These are phyloP conservation scores for Rickenella mellea DNA, from an alignment of 768 basidiomycete species.

Conservation along the genomic window DNA sequence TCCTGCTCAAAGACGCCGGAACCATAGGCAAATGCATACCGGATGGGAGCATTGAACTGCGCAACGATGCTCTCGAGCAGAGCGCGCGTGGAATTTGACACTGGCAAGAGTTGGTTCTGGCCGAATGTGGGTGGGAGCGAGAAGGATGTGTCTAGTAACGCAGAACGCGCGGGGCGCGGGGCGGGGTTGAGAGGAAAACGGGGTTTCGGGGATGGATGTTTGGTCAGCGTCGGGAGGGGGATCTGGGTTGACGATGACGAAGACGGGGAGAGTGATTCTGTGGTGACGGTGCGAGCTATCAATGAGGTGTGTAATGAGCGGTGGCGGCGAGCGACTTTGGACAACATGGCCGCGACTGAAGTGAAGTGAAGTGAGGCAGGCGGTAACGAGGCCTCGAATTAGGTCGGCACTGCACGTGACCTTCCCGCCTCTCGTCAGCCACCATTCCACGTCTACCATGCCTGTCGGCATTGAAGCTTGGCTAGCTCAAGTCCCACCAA, in stretches of 20 bases:
- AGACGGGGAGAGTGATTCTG: too few relatives aligned
- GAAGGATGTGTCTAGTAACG: slow-evolving; percentile 31
- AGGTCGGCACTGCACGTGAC: neutral
- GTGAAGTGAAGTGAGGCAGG: neutral
- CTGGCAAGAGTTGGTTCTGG: slow-evolving; percentile 71
- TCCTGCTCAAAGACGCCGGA: slow-evolving; percentile 93
- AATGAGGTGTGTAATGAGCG: neutral
- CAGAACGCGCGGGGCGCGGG: slow-evolving; percentile 24
- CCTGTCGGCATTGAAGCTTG: slow-evolving; percentile 83
- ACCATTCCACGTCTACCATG: slow-evolving; percentile 28
- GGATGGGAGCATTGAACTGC: slow-evolving; percentile 81
- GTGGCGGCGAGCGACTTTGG: neutral
- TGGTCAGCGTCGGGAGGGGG: slow-evolving; percentile 17
- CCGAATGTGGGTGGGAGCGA: slow-evolving; percentile 66
- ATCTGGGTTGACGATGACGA: neutral
- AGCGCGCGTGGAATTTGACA: slow-evolving; percentile 1
- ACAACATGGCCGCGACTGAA: neutral
- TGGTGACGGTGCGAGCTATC: too few relatives aligned
- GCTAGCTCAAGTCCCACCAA: slow-evolving; percentile 85
- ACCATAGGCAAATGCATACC: slow-evolving; percentile 97
- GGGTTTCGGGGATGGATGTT: slow-evolving; percentile 19
- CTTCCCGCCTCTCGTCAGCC: neutral
- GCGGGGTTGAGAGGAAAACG: slow-evolving; percentile 31
- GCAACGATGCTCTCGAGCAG: slow-evolving; percentile 22
- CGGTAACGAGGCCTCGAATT: neutral